phyloP scores from a whole-genome alignment of 73 alveolate species.

The Paramecium biaurelia region DNA sequence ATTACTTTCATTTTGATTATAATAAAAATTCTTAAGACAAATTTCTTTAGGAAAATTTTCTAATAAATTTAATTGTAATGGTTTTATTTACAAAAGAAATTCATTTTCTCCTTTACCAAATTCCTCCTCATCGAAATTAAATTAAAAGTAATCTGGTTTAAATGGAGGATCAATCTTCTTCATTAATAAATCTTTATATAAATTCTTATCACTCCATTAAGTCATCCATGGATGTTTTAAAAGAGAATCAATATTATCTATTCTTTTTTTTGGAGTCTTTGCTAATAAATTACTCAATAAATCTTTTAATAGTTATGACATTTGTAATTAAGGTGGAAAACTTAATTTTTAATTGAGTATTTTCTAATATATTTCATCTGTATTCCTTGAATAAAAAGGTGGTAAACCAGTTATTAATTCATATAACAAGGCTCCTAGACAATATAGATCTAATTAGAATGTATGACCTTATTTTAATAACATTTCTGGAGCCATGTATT shows the following conservation, averaged over 20 bases:
- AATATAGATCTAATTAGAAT: constrained; percentile 68
- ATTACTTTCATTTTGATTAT: neutral
- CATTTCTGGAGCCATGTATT: constrained; percentile 76
- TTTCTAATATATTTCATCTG: constrained; percentile 57
- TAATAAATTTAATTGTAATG: neutral
- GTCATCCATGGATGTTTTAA: constrained; percentile 44
- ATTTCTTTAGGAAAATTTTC: constrained; percentile 45
- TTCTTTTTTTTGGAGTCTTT: constrained; percentile 50
- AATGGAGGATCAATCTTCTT: constrained; percentile 56
- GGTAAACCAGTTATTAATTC: constrained; percentile 65
- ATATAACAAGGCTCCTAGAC: constrained; percentile 66
- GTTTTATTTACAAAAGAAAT: neutral
- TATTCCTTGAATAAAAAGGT: constrained; percentile 55
- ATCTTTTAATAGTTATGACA: constrained; percentile 36
- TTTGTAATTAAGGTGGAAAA: constrained; percentile 21
- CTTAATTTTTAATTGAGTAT: constrained; percentile 40
- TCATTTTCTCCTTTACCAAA: constrained; percentile 59
- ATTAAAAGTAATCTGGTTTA: constrained; percentile 30
- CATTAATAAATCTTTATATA: neutral
- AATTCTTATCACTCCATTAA: constrained; percentile 37
- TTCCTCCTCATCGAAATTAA: constrained; percentile 61
- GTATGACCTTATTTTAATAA: constrained; percentile 66
- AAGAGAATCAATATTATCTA: constrained; percentile 25
- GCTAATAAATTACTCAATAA: constrained; percentile 30
- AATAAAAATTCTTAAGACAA: constrained; percentile 1